Conservation (phyloP, 2,329 filamentous ascomycete genomes). For the Ophiostoma ips region DNA sequence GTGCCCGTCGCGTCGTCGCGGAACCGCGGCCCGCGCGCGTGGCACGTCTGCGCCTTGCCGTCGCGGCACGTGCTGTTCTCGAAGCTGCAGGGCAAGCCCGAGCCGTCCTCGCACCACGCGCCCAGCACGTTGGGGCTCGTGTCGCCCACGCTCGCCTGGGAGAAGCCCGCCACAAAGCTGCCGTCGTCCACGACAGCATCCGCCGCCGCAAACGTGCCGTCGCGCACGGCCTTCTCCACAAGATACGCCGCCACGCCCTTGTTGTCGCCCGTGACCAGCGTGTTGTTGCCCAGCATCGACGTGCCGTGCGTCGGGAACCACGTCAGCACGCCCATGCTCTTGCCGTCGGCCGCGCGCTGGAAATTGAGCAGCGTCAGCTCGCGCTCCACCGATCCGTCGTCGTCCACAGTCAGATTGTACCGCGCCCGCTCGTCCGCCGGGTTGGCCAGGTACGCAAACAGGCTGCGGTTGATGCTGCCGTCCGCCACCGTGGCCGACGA, state of each 20-base stretch:
- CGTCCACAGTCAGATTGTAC: slow-evolving; percentile 36
- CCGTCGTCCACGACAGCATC: slow-evolving; percentile 45
- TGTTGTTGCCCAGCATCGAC: slow-evolving; percentile 83
- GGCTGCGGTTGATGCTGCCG: slow-evolving; percentile 72
- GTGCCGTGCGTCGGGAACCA: slow-evolving; percentile 91
- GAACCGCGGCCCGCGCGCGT: slow-evolving; percentile 56
- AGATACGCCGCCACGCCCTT: slow-evolving; percentile 84
- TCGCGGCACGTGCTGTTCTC: slow-evolving; percentile 67
- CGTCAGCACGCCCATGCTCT: slow-evolving; percentile 66
- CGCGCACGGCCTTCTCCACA: slow-evolving; percentile 56
- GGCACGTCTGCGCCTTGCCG: slow-evolving; percentile 52
- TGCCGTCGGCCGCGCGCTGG: slow-evolving; percentile 53
- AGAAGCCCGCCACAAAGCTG: slow-evolving; percentile 80
- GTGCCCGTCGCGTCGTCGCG: slow-evolving; percentile 53
- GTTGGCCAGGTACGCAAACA: slow-evolving; percentile 75
- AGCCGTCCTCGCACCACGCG: slow-evolving; percentile 77
- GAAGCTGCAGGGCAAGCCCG: slow-evolving; percentile 52
- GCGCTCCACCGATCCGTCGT: slow-evolving; percentile 44
- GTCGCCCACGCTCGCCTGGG: slow-evolving; percentile 82
- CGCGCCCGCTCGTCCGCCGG: slow-evolving; percentile 54
- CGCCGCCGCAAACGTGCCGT: slow-evolving; percentile 23
- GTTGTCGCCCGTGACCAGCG: slow-evolving; percentile 83
- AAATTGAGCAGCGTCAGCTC: slow-evolving; percentile 67
- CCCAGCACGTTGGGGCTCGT: slow-evolving; percentile 80
- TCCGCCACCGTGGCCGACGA: slow-evolving; percentile 47